Evolutionary conservation across 2,329 filamentous ascomycete genomes (phyloP).

Genomic region (Cytospora mali): DNA sequence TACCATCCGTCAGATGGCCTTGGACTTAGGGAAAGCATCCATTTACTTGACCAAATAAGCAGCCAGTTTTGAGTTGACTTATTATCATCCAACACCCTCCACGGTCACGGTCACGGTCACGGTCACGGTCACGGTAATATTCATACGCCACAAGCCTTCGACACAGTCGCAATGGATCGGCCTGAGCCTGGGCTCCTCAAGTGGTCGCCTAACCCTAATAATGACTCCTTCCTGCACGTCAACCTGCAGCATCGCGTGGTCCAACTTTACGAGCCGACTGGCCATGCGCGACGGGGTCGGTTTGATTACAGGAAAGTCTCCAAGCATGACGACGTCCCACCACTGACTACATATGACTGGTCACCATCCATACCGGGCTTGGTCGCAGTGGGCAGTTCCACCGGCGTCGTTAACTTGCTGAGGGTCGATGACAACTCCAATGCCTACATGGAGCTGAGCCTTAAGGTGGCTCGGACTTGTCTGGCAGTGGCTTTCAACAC

Average conservation of each 20-base stretch:
- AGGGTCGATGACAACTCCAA: constrained; percentile 72
- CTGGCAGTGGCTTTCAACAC: constrained; percentile 82
- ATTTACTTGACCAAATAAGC: not conserved
- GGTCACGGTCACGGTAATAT: not conserved
- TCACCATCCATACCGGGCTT: constrained; percentile 64
- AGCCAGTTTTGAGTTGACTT: not conserved
- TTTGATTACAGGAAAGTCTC: constrained; percentile 62
- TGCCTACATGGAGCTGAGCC: constrained; percentile 64
- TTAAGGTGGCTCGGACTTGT: constrained; percentile 76
- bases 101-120: not conserved
- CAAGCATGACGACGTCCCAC: constrained; percentile 65
- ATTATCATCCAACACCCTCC: not conserved
- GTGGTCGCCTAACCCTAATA: constrained; percentile 63
- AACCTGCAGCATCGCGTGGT: constrained; percentile 66
- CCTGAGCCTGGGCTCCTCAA: constrained; percentile 66
- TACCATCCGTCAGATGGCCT: not conserved
- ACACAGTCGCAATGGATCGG: constrained; percentile 51
- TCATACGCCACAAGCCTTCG: not conserved
- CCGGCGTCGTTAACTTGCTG: constrained; percentile 74
- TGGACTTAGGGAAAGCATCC: not conserved
- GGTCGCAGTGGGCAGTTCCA: constrained; percentile 74
- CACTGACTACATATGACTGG: constrained; percentile 69
- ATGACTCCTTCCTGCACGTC: constrained; percentile 66
- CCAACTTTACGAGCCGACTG: constrained; percentile 64
- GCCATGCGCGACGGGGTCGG: constrained; percentile 56